Evolutionary conservation across 768 basidiomycete genomes (phyloP).

Genomic region (Collybiopsis confluens): DNA sequence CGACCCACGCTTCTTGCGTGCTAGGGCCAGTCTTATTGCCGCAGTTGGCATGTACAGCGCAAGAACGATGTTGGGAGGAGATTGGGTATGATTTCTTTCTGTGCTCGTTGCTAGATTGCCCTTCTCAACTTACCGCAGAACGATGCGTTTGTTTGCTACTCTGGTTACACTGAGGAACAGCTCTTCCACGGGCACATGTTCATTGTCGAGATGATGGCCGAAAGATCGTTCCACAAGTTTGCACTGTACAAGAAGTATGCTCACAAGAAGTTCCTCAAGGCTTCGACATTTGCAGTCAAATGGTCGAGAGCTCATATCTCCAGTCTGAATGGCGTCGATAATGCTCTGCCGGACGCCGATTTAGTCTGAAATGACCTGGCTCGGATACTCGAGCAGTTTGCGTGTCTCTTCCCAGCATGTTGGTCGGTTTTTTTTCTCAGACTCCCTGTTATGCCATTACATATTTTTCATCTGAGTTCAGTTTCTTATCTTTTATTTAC

Average conservation of each 20-base stretch:
- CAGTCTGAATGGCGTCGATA: conserved; percentile 31
- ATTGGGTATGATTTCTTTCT: conserved; percentile 73
- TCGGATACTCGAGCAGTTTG: neutral
- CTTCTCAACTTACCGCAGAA: conserved; percentile 49
- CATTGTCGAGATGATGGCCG: conserved; percentile 79
- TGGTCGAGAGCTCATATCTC: conserved; percentile 58
- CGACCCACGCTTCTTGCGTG: conserved; percentile 88
- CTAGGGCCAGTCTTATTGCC: conserved; percentile 89
- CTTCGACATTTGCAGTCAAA: conserved; percentile 70
- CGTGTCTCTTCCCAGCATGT: conserved; percentile 1
- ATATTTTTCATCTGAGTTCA: neutral
- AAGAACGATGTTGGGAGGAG: conserved; percentile 87
- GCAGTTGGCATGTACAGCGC: conserved; percentile 98
- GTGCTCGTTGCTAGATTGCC: conserved; percentile 30
- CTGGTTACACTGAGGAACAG: conserved; percentile 87
- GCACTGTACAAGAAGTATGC: conserved; percentile 97
- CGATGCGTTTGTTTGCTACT: conserved; percentile 89
- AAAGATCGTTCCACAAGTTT: conserved; percentile 73
- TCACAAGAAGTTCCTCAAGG: conserved; percentile 97
- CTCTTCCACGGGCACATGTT: conserved; percentile 75
- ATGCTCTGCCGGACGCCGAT: conserved; percentile 37
- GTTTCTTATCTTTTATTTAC: conserved; percentile 8
- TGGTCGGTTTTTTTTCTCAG: neutral
- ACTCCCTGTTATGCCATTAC: neutral
- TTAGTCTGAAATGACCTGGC: conserved; percentile 2